A percentile compares a stretch with the other conserved stretches of the same genome.
Conservation (phyloP, 2,329 filamentous ascomycete genomes). For the Dryadomyces quercivorus region DNA sequence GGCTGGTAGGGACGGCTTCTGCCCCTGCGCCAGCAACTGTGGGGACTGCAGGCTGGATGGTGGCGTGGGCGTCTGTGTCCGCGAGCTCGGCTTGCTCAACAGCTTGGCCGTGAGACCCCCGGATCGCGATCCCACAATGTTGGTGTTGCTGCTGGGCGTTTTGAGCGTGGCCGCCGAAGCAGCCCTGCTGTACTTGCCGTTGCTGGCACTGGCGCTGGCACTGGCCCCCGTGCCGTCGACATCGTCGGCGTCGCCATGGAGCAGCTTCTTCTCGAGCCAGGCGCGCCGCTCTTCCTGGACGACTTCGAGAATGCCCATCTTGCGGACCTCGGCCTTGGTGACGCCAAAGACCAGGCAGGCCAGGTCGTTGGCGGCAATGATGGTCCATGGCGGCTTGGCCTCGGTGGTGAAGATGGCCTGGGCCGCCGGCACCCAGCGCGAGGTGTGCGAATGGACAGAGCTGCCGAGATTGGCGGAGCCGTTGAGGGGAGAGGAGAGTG, state of each 20-base stretch:
- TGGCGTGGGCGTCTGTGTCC: conserved; percentile 29
- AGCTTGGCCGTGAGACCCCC: conserved; percentile 80
- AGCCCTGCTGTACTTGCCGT: conserved; percentile 17
- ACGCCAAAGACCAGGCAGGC: conserved; percentile 98
- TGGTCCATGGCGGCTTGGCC: conserved; percentile 81
- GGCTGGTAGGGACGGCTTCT: conserved; percentile 27
- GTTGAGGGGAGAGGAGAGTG: conserved; percentile 25
- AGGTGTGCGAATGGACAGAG: conserved; percentile 74
- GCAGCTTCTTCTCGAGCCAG: conserved; percentile 81
- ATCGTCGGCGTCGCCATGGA: conserved; percentile 45
- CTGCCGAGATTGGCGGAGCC: conserved; percentile 39
- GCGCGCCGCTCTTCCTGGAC: conserved; percentile 78
- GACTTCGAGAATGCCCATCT: conserved; percentile 88
- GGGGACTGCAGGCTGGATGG: conserved; percentile 14
- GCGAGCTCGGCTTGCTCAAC: conserved; percentile 66
- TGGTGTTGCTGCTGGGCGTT: conserved; percentile 22
- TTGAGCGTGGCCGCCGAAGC: conserved; percentile 22
- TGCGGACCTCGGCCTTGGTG: conserved; percentile 87
- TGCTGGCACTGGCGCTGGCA: conserved; percentile 21
- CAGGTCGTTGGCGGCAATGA: conserved; percentile 89
- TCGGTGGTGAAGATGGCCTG: conserved; percentile 99
- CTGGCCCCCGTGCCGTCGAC: conserved; percentile 14
- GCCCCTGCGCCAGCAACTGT: background rate
- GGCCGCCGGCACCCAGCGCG: conserved; percentile 78
- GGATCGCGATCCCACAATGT: conserved; percentile 51